Base-by-base conservation (phyloP, 306 rosid genomes). In the cucumber (Cucumis sativus) region DNA sequence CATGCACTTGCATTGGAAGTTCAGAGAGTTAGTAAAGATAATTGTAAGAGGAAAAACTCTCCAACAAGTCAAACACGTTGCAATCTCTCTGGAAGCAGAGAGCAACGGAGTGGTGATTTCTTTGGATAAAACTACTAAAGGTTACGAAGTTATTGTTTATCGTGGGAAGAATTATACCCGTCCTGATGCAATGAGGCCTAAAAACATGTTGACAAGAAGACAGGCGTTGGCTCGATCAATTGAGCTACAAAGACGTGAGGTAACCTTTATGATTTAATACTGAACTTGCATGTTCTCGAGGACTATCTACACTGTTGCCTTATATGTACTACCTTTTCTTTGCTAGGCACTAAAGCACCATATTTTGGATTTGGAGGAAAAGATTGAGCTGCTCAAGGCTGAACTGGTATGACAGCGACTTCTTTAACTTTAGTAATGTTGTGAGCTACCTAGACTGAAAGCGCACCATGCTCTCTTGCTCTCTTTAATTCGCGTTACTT, bases 1-100 rank as follows among this genome's bases (percentile, higher is more conserved):
- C 84, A 90, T 94, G 96, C 98, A 94, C 85, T 90, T 94, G 54
- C 98, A 94, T 68, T 91, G 98, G 97, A 94, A 94, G 79, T 86
- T 87, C 61, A 87, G 96, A 2, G 98, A 94, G 85, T 79, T 94
- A 88, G 96, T 91, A 28, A 94, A 94, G 88, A 82, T 94, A 87
- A 84, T 90, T 33, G 94, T 88, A 43, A 94, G 82, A 79, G 91
- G 96, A 62, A 91, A 85, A 87, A 89, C 82, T 75, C 57, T 77
- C 54, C 87, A 87, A 74, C 98, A 88, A 85, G 91, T 90, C 77
- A 89, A 86, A 85, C 96, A 94, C 62, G 79, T 90, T 47, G 95
- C 98, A 23, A 89, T 89, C 82, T 81, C 92, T 77, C 89, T 94
- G 88, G 98, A 94, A 88, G 98, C 98, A 9, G 98, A 94, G 87